Conservation (phyloP, 306 rosid species). For the Rosa chinensis region DNA sequence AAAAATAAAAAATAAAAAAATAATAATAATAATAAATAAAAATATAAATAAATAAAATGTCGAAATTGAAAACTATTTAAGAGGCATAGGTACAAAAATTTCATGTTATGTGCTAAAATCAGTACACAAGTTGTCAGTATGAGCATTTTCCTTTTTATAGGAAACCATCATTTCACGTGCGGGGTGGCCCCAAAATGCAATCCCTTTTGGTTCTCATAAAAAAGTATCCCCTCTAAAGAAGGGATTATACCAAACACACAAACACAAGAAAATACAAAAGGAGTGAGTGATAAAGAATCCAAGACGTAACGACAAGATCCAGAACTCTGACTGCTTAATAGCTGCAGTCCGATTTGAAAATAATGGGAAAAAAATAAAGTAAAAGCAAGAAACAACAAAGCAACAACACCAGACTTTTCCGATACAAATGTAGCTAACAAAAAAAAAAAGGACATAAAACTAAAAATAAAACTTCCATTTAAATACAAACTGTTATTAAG, state of each 20-base stretch:
- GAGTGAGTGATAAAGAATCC: background rate
- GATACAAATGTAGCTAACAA: background rate
- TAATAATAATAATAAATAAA: too few species aligned
- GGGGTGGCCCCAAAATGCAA: background rate
- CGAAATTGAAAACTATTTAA: background rate
- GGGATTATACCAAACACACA: background rate
- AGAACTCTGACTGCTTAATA: background rate
- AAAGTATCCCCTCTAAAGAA: background rate
- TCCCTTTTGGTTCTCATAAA: background rate
- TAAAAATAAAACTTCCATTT: background rate
- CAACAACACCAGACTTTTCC: background rate
- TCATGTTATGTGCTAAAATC: background rate
- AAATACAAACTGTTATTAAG: conserved; percentile 17
- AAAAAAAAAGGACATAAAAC: background rate
- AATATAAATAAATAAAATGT: background rate
- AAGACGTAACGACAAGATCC: background rate
- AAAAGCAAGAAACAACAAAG: background rate
- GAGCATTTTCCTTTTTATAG: background rate
- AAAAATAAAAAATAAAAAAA: too few species aligned
- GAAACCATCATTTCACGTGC: background rate
- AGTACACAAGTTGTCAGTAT: background rate
- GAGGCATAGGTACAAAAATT: background rate
- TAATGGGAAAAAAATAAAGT: background rate
- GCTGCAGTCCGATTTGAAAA: background rate
- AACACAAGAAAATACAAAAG: background rate